Base-by-base conservation (phyloP, 768 basidiomycete genomes). In the Tricholomella constricta region DNA sequence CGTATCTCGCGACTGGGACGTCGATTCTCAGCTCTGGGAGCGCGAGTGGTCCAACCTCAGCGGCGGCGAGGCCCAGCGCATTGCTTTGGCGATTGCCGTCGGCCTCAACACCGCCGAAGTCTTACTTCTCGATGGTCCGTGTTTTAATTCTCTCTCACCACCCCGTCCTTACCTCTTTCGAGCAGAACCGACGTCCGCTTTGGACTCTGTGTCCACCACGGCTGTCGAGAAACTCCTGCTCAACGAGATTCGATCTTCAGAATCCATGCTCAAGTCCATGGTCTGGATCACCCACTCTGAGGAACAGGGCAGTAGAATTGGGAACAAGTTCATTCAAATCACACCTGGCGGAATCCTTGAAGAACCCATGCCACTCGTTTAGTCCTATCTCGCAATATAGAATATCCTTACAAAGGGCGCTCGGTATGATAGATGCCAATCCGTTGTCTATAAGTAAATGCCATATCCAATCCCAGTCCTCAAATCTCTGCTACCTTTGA, bases 261-360 rank as follows among this genome's bases (percentile, higher is more conserved):
- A 79, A 34, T 73, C 78, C 19, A 70, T 72, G 29, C 68, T 91
- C 47, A 89, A 89, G 64, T 88, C 91, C 0, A 69, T 92, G 35
- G 65, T 94, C 3, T 94, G 92, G 92, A 91, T 94, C 54, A 94
- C 93, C 0, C 92, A 94, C 66, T 90, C 89, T 0, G 83, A 84
- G 2, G 88, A 91, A 56, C 92, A 94, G 66, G 88, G 84, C 4
- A 71, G 79, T 57, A 76, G 90, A 48, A 81, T 89, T 34, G 92
- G 90, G 12, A 90, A 82, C 2, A 74, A 88, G 55, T 88, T 85
- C 60, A 65, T 89, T 20, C 75, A 78, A 20, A 65, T 83, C 38
- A 70, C 73, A 11, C 64, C 62, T 10, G 73, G 74, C n/a, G 73
- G 72, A 45, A 79, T 76, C 48, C 59, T 67, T 48, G 81, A 82